Conservation (phyloP, 1,284 basidiomycete species). For the Phenoliferia sp. region DNA sequence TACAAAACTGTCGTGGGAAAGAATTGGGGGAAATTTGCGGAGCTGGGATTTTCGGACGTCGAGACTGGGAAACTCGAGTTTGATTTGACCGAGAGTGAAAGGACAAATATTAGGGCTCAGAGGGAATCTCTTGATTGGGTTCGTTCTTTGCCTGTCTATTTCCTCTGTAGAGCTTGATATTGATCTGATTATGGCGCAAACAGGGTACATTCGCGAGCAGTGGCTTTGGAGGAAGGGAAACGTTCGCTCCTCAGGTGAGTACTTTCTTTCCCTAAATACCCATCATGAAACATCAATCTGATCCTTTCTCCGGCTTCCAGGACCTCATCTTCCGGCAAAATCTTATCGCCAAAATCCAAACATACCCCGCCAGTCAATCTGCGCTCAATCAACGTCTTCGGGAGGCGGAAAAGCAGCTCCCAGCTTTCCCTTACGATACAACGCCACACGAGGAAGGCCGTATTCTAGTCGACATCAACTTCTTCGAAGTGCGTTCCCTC, state of each 20-base stretch:
- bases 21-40: conserved; percentile 38
- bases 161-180: neutral
- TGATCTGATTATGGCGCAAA: neutral
- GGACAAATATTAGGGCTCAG: conserved; percentile 14
- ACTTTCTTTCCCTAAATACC: neutral
- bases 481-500: conserved; percentile 29
- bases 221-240: conserved; percentile 38
- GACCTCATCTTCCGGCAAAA: conserved; percentile 37
- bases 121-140: conserved; percentile 38
- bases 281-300: neutral
- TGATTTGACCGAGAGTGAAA: conserved; percentile 34
- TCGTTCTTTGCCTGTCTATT: neutral
- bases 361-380: conserved; percentile 20
- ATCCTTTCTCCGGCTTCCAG: no score
- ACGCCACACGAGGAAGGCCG: conserved; percentile 32
- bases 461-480: conserved; percentile 34
- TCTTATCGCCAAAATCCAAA: conserved; percentile 20
- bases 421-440: conserved; percentile 37
- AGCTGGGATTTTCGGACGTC: conserved; percentile 34
- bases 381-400: conserved; percentile 22
- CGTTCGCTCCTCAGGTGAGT: conserved; percentile 21
- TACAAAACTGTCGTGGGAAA: conserved; percentile 36
- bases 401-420: conserved; percentile 27
- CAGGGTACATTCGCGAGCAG: conserved; percentile 31
- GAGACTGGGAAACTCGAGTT: conserved; percentile 37